Percentiles rank a stretch among this genome's conserved stretches.
These are phyloP conservation scores for Aeschynomene evenia DNA, from an alignment of 306 rosid species.

Conservation along the genomic window DNA sequence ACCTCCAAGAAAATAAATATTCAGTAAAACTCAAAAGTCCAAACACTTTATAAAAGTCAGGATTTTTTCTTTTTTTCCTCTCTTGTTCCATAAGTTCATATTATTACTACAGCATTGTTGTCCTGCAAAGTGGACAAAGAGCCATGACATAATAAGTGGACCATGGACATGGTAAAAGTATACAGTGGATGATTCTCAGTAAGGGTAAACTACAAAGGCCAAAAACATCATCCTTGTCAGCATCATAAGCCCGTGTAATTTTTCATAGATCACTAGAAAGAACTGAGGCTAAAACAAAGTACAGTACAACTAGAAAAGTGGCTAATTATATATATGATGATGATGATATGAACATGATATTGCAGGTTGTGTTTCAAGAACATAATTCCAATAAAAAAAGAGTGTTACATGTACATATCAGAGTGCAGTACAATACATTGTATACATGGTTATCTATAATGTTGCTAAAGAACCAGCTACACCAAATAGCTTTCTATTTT, in stretches of 20 bases:
- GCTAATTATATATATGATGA: slow-evolving; percentile 1
- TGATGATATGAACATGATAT: slow-evolving; percentile 15
- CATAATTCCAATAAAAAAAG: slow-evolving; percentile 7
- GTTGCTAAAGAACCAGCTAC: not conserved
- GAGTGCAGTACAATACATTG: slow-evolving; percentile 14
- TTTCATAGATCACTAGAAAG: slow-evolving; percentile 31
- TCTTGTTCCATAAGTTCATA: not conserved
- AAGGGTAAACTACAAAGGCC: slow-evolving; percentile 39
- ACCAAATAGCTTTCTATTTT: not conserved
- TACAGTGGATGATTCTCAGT: slow-evolving; percentile 27
- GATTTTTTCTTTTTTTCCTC: too few relatives aligned
- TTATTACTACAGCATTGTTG: slow-evolving; percentile 3
- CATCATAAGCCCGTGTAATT: slow-evolving; percentile 11
- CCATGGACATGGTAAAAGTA: slow-evolving; percentile 28
- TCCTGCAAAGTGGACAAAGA: slow-evolving; percentile 3
- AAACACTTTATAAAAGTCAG: slow-evolving; percentile 6
- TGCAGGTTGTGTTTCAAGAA: slow-evolving; percentile 17
- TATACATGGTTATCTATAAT: not conserved
- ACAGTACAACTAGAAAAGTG: slow-evolving; percentile 34
- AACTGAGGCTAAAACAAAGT: slow-evolving; percentile 25
- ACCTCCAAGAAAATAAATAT: slow-evolving; percentile 21
- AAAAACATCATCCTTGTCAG: slow-evolving; percentile 35
- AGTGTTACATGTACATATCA: not conserved
- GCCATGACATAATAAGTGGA: slow-evolving; percentile 28
- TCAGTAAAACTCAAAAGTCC: not conserved